Percentiles rank a stretch among this genome's conserved stretches.
phyloP scores from a whole-genome alignment of 352 stramenopile genomes.

The Globisporangium iwayamae region DNA sequence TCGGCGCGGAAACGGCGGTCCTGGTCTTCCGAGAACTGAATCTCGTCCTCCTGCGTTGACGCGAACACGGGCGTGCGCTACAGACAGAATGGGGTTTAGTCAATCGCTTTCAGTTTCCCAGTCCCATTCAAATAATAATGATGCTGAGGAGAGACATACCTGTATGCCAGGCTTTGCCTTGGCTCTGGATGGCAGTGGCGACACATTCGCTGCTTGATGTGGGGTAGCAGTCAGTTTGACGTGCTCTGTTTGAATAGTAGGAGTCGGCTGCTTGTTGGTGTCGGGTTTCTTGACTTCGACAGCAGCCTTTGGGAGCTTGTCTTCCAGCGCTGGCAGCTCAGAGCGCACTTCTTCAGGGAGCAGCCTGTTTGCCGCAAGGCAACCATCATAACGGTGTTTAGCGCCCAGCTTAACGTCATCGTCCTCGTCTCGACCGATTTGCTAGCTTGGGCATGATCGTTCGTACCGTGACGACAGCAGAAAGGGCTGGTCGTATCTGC shows the following conservation, averaged over 20 bases:
- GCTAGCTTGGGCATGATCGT: not conserved
- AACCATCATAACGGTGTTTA: not conserved
- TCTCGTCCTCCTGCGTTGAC: slow-evolving; percentile 37
- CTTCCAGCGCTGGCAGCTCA: slow-evolving; percentile 45
- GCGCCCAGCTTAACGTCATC: not conserved
- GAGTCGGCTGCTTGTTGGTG: not conserved
- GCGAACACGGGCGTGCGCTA: slow-evolving; percentile 31
- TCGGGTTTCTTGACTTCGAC: slow-evolving; percentile 14
- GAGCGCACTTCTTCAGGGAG: slow-evolving; percentile 58
- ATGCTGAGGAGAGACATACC: slow-evolving; percentile 1
- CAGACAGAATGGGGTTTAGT: not conserved
- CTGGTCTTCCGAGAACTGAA: slow-evolving; percentile 67
- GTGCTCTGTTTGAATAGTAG: not conserved
- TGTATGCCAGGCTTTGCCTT: slow-evolving; percentile 10
- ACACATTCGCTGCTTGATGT: not conserved
- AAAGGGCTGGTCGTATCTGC: slow-evolving; percentile 60
- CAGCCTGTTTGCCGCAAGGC: slow-evolving; percentile 26
- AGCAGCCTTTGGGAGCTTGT: slow-evolving; percentile 27
- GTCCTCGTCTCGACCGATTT: not conserved
- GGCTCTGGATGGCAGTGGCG: not conserved
- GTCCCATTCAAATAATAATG: not conserved
- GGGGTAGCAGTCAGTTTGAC: not conserved
- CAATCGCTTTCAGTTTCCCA: not conserved
- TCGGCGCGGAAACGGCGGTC: slow-evolving; percentile 57
- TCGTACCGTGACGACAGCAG: slow-evolving; percentile 53